Evolutionary conservation across 2,329 filamentous ascomycete species (phyloP), one percentile per base, ranked within the genome.

Genomic region (Lasiodiplodia sp.): DNA sequence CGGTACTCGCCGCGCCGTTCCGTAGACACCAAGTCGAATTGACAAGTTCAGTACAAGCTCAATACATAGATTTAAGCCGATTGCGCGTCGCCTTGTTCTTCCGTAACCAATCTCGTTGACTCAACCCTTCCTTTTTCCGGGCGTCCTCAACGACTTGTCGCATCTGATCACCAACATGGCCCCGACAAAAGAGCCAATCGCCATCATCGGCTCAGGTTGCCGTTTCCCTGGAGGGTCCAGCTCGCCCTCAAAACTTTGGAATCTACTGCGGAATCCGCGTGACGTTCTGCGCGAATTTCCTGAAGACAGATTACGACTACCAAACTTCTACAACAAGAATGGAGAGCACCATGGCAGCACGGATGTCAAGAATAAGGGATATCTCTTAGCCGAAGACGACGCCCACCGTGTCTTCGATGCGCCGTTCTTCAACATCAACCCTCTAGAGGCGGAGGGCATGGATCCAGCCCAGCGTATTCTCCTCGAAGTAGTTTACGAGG

Each of bases 171-270:
- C 31, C 1, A 28, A 14, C 10, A 55, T 55, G 52, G 21, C 11
- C 12, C 1, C 52, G 4, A 12, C 11, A 5, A 34, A 28, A 66
- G 77, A 75, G 62, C 73, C 73, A 3, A 73, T 76, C 21, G 80
- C 78, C 12, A 76, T 82, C 12, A 71, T 82, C n/a, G 80, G 80
- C 2, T 71, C 74, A 44, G 77, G 74, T 14, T 81, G 78, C 65
- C 74, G 79, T 18, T 75, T 81, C 34, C 77, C 80, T 7, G 78
- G 78, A n/a, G 72, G 57, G 6, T 71, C 76, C 16, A 66, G 23
- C n/a, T 71, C 72, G 2, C 78, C 78, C 3, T 75, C 76, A 2
- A 72, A 74, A 2, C 77, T 80, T 10, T 81, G 79, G 80, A 66
- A 78, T 10, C 65, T 81, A 8, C 72, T 76, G 11, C 70, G 70